Conservation (phyloP, 2,329 filamentous ascomycete genomes). For the Aciculosporium take region DNA sequence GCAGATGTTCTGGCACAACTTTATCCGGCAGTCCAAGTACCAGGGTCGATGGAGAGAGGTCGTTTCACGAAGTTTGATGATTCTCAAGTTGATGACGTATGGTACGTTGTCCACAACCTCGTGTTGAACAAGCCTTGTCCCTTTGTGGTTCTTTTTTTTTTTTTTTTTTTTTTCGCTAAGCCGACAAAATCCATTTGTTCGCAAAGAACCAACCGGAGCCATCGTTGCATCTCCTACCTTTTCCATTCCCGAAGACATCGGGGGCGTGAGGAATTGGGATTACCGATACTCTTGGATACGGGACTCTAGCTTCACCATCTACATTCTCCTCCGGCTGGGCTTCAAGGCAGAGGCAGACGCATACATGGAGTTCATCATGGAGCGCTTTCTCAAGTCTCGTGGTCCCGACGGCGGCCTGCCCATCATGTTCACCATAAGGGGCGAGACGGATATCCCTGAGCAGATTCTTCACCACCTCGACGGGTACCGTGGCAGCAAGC, state of each 20-base stretch:
- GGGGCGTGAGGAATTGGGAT: conserved; percentile 53
- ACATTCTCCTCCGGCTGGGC: conserved; percentile 61
- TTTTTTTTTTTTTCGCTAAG: not conserved
- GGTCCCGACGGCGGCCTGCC: conserved; percentile 48
- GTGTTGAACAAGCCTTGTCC: too few relatives aligned
- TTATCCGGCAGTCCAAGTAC: conserved; percentile 57
- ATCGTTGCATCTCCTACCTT: conserved; percentile 67
- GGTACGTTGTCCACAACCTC: too few relatives aligned
- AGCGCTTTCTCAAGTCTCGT: conserved; percentile 51
- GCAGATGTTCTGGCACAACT: conserved; percentile 58
- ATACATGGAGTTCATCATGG: conserved; percentile 66
- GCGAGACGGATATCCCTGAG: conserved; percentile 61
- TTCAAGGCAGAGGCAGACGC: conserved; percentile 63
- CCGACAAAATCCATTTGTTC: not conserved
- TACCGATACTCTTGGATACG: conserved; percentile 69
- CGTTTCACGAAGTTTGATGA: conserved; percentile 55
- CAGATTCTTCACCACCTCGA: conserved; percentile 54
- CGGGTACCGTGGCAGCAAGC: conserved; percentile 55
- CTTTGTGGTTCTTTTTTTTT: not conserved
- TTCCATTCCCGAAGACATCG: conserved; percentile 60
- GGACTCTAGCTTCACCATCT: conserved; percentile 65
- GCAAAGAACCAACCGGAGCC: conserved; percentile 55
- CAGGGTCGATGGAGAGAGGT: conserved; percentile 60
- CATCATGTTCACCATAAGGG: conserved; percentile 71
- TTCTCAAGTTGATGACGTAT: conserved; percentile 63